Conservation (phyloP, 176 grass and related monocot genomes). For the Phragmites australis region DNA sequence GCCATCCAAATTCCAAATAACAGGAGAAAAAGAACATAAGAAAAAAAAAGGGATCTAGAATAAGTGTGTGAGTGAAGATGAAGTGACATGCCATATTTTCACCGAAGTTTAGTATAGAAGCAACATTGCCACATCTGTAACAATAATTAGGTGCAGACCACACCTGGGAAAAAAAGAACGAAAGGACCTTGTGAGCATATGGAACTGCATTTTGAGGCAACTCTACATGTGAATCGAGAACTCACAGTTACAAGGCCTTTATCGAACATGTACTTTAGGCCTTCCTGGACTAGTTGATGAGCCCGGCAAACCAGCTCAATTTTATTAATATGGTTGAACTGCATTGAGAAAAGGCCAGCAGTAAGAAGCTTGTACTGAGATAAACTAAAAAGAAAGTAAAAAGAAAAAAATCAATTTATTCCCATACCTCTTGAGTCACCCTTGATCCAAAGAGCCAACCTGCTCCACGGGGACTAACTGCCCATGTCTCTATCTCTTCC, state of each 20-base stretch:
- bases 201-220: background rate
- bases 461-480: constrained; percentile 76
- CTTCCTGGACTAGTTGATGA: constrained; percentile 83
- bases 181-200: background rate
- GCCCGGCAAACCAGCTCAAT: constrained; percentile 77
- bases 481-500: constrained; percentile 82
- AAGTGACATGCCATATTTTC: constrained; percentile 70
- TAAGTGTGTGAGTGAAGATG: constrained; percentile 16
- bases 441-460: constrained; percentile 81
- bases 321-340: constrained; percentile 70
- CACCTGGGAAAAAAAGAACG: constrained; percentile 53
- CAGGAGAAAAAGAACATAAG: constrained; percentile 22
- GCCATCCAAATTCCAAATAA: background rate
- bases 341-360: background rate
- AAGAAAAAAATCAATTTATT: background rate
- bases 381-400: background rate
- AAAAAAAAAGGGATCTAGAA: constrained; percentile 3
- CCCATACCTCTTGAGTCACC: constrained; percentile 65
- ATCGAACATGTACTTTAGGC: constrained; percentile 95
- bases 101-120: constrained; percentile 91
- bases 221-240: constrained; percentile 18
- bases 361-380: constrained; percentile 19
- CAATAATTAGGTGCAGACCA: constrained; percentile 97
- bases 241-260: constrained; percentile 91
- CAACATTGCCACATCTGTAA: constrained; percentile 92